Conservation (phyloP, 768 basidiomycete species). For the Nevesoporus exiguus region DNA sequence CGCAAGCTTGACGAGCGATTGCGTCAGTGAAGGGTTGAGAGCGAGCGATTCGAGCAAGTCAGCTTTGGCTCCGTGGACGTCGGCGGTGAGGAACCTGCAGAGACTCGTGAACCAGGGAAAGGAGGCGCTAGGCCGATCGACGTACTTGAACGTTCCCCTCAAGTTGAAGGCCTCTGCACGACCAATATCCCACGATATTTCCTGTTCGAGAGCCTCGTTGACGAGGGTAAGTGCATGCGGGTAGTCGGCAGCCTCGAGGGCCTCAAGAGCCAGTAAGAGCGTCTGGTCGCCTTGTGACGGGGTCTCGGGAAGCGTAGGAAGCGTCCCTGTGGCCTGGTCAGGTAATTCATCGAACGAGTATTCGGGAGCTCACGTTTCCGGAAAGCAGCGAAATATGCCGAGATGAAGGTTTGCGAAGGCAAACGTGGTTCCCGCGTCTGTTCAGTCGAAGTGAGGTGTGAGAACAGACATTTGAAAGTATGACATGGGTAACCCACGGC, state of each 20-base stretch:
- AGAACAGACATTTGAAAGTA: neutral
- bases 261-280: conserved; percentile 74
- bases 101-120: neutral
- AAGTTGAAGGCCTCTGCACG: conserved; percentile 90
- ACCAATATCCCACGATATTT: conserved; percentile 68
- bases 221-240: conserved; percentile 72
- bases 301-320: conserved; percentile 68
- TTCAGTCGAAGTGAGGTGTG: neutral
- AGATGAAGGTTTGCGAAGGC: conserved; percentile 88
- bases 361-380: conserved; percentile 59
- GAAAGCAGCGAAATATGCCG: conserved; percentile 97
- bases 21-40: conserved; percentile 67
- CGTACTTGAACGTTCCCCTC: conserved; percentile 93
- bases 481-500: conserved; percentile 41
- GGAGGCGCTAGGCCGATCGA: conserved; percentile 1
- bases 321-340: conserved; percentile 44
- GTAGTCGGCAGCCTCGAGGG: conserved; percentile 83
- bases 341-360: neutral
- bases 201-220: conserved; percentile 85
- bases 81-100: conserved; percentile 80
- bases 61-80: conserved; percentile 75
- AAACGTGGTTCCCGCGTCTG: conserved; percentile 72
- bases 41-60: conserved; percentile 78
- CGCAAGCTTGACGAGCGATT: conserved; percentile 94
- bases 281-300: conserved; percentile 83